A percentile compares a stretch with the other conserved stretches of the same genome.
Conservation (phyloP, 768 basidiomycete species). For the Multifurca ochricompacta region DNA sequence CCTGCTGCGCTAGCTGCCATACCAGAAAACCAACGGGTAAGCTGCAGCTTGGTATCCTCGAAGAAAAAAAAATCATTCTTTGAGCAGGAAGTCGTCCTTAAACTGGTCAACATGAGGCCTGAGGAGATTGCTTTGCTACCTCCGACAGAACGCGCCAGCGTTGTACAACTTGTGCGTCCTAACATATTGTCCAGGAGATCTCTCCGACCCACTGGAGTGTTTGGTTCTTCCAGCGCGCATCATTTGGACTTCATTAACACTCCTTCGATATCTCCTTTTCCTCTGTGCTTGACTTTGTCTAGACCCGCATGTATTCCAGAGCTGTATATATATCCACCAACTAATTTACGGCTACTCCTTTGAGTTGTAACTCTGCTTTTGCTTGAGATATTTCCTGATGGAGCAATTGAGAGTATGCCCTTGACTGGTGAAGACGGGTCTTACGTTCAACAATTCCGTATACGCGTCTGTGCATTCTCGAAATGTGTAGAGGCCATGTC, state of each 20-base stretch:
- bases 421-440: constrained; percentile 22
- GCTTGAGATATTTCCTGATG: constrained; percentile 20
- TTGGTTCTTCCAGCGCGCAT: constrained; percentile 14
- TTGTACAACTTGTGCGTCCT: constrained; percentile 69
- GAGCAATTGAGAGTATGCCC: neutral
- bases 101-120: constrained; percentile 72
- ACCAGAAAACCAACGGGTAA: constrained; percentile 62
- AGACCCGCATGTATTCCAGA: constrained; percentile 10
- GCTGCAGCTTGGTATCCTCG: constrained; percentile 8
- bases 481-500: constrained; percentile 66
- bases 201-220: neutral
- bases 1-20: constrained; percentile 51
- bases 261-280: neutral
- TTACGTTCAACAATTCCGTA: constrained; percentile 54
- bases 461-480: constrained; percentile 78
- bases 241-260: constrained; percentile 16
- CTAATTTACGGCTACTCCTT: constrained; percentile 21
- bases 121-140: constrained; percentile 77
- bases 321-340: constrained; percentile 10
- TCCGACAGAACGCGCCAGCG: constrained; percentile 62
- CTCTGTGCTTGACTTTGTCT: neutral
- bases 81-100: constrained; percentile 61
- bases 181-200: neutral
- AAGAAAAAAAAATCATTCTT: constrained; percentile 13
- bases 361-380: constrained; percentile 18